Conservation (phyloP, 2,329 filamentous ascomycete species). For the Arthrobotrys megalospora region DNA sequence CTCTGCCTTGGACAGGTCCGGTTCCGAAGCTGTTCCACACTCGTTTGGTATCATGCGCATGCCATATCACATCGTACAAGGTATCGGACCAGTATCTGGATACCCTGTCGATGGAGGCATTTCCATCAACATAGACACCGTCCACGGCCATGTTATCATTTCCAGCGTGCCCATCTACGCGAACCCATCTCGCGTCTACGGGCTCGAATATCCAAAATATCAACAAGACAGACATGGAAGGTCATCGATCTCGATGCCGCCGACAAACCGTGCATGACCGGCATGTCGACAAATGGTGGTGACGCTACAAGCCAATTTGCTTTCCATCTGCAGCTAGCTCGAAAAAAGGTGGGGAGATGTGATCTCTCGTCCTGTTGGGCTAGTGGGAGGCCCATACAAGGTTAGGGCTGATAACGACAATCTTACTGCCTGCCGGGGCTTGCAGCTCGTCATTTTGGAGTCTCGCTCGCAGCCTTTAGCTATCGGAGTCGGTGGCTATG, state of each 20-base stretch:
- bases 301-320: conserved; percentile 47
- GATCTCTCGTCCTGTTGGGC: conserved; percentile 39
- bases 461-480: conserved; percentile 33
- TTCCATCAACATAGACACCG: conserved; percentile 7
- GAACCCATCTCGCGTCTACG: conserved; percentile 33
- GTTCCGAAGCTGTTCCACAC: conserved; percentile 33
- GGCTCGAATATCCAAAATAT: conserved; percentile 32
- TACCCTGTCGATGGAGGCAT: conserved; percentile 27
- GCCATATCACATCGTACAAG: conserved; percentile 36
- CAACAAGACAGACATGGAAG: conserved; percentile 30
- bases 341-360: conserved; percentile 21
- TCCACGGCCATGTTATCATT: conserved; percentile 11
- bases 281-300: conserved; percentile 36
- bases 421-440: conserved; percentile 50
- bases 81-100: conserved; percentile 7
- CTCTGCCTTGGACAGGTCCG: conserved; percentile 28
- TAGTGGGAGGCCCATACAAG: conserved; percentile 35
- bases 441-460: conserved; percentile 50
- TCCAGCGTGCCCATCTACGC: neutral
- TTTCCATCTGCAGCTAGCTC: conserved; percentile 59
- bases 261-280: conserved; percentile 58
- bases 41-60: conserved; percentile 28
- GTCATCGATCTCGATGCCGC: conserved; percentile 28
- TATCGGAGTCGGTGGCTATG: conserved; percentile 27
- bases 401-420: conserved; percentile 59